Evolutionary conservation across 2,329 filamentous ascomycete species (phyloP).

Genomic region (Alternaria novae-zelandiae): DNA sequence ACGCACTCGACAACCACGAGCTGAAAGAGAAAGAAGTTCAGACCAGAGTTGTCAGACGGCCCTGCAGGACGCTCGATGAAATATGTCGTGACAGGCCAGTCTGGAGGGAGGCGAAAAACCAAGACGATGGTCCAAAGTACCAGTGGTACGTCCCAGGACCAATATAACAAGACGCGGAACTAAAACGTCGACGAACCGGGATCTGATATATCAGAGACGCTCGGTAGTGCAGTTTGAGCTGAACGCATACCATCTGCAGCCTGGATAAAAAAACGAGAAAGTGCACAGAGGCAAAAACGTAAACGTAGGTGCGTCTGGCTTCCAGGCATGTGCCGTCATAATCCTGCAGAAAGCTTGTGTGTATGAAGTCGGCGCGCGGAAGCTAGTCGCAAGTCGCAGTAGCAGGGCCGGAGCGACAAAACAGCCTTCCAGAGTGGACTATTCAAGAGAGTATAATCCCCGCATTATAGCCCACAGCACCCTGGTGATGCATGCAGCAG

Average conservation of each 20-base stretch:
- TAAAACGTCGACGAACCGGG: conserved; percentile 14
- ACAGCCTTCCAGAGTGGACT: conserved; percentile 25
- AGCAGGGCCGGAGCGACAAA: conserved; percentile 19
- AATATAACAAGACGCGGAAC: conserved; percentile 20
- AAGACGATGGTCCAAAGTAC: conserved; percentile 16
- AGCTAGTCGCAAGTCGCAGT: conserved; percentile 14
- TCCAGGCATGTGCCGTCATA: conserved; percentile 14
- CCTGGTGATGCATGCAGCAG: conserved; percentile 24
- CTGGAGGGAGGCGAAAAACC: conserved; percentile 8
- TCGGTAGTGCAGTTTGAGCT: conserved; percentile 13
- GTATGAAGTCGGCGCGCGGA: conserved; percentile 11
- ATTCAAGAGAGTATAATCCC: conserved; percentile 30
- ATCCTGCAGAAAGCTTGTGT: conserved; percentile 10
- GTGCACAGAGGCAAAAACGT: conserved; percentile 10
- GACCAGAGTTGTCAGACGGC: conserved; percentile 10
- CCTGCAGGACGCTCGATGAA: conserved; percentile 11
- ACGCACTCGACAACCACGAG: conserved; percentile 1
- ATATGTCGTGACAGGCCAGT: conserved; percentile 6
- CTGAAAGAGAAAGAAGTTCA: conserved; percentile 4
- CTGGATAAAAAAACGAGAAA: conserved; percentile 16
- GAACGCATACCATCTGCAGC: conserved; percentile 24
- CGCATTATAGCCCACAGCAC: conserved; percentile 37
- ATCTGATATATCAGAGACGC: conserved; percentile 24
- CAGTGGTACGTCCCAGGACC: conserved; percentile 9
- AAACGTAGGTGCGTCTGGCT: conserved; percentile 8